Conservation (phyloP, 768 basidiomycete genomes). For the Daedalea quercina region DNA sequence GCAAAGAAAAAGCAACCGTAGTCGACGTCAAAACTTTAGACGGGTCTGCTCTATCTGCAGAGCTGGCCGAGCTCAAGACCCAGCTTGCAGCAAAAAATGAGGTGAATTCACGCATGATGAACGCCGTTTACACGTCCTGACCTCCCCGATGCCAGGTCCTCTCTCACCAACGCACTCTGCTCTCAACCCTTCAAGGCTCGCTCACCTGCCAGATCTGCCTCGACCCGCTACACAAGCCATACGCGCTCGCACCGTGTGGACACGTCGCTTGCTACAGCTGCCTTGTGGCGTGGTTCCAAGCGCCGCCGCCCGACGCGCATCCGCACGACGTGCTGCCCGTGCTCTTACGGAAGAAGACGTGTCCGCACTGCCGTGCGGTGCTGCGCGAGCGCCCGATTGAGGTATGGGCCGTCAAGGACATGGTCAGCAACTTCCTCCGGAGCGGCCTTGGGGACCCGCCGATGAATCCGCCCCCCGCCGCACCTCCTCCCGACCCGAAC, state of each 20-base stretch:
- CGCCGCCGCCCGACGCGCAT: constrained; percentile 17
- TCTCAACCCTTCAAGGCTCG: constrained; percentile 53
- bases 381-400: constrained; percentile 39
- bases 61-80: constrained; percentile 4
- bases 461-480: constrained; percentile 8
- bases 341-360: constrained; percentile 33
- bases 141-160: constrained; percentile 18
- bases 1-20: no score
- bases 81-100: constrained; percentile 7
- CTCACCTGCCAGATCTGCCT: constrained; percentile 77
- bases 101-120: constrained; percentile 1
- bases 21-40: no score
- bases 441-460: constrained; percentile 39
- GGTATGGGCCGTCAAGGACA: constrained; percentile 41
- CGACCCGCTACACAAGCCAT: constrained; percentile 67
- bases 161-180: constrained; percentile 42
- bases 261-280: constrained; percentile 68
- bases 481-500: constrained; percentile 22
- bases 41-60: neutral
- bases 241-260: constrained; percentile 69
- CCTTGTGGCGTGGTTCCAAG: constrained; percentile 72
- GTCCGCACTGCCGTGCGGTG: constrained; percentile 38
- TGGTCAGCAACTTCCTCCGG: constrained; percentile 39
- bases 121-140: neutral
- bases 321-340: constrained; percentile 16